These are phyloP conservation scores for Candida glucosophila DNA, from an alignment of 1,139 yeast genomes.

Conservation along the genomic window DNA sequence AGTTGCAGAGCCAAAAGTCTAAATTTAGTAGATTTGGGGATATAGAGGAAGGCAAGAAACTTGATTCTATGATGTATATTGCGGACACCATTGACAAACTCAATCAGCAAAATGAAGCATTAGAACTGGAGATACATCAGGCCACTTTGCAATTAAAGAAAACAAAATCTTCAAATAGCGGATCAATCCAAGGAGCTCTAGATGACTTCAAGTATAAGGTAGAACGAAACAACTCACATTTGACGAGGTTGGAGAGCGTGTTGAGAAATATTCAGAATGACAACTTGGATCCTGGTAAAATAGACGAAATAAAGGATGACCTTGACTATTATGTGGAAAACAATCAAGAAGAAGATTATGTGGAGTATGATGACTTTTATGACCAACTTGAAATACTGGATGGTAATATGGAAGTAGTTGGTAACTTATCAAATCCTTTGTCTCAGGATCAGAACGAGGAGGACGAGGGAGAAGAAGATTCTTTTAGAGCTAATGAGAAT, in stretches of 20 bases:
- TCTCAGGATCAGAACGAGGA: too few species aligned
- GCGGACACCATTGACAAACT: constrained; percentile 74
- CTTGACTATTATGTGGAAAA: constrained; percentile 91
- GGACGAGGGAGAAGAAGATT: background rate
- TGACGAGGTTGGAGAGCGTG: constrained; percentile 67
- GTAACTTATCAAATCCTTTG: background rate
- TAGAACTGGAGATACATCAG: constrained; percentile 70
- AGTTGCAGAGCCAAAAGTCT: constrained; percentile 44
- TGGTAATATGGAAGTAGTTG: constrained; percentile 30
- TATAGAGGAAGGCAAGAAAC: constrained; percentile 70
- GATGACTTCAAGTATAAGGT: constrained; percentile 55
- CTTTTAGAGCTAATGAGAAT: constrained; percentile 4
- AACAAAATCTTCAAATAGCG: constrained; percentile 37
- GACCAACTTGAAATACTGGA: constrained; percentile 79
- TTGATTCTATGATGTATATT: constrained; percentile 66
- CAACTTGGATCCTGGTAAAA: constrained; percentile 69
- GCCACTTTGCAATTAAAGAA: constrained; percentile 37
- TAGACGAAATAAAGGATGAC: constrained; percentile 80
- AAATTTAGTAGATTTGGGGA: constrained; percentile 37
- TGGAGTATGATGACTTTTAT: constrained; percentile 90
- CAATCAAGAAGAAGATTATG: constrained; percentile 91
- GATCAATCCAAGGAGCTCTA: constrained; percentile 38
- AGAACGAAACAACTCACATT: constrained; percentile 77
- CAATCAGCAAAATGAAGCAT: constrained; percentile 69
- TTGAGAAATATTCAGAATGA: constrained; percentile 77